Evolutionary conservation across 2,329 filamentous ascomycete genomes (phyloP), one percentile per base, ranked within the genome.

Genomic region (Blastomyces parvus): DNA sequence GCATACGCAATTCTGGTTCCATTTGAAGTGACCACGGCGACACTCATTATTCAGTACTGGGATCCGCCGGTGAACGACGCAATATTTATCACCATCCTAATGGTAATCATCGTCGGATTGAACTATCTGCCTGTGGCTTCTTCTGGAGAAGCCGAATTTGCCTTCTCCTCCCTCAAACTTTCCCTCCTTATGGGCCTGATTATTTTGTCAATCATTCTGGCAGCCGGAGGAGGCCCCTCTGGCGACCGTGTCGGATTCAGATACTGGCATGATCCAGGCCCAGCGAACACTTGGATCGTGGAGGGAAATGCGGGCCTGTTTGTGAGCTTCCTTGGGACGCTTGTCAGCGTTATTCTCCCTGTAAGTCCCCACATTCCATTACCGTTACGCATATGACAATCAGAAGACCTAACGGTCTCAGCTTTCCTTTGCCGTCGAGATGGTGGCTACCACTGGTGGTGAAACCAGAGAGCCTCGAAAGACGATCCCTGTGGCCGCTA

Each of bases 401-500:
- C 46, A 22, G n/a, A n/a, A n/a, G 77, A 72, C 59, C 74, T 81
- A 61, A 78, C 79, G 64, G 78, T 78, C 62, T 78, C 77, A 22
- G 78, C 73, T 59, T 83, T 83, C 68, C 76, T 79, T 9, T 83
- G 81, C 66, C 80, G 80, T 52, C 17, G 79, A 82, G 67, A 76
- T 78, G 69, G 77, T 82, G 19, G 79, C 78, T 33, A 76, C 81
- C 13, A 78, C 79, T 36, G 79, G 78, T 50, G 79, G 78, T 60
- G 80, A 82, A 68, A 77, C 79, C 7, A 75, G 78, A 64, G 77
- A 80, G 63, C 79, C 80, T 14, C 69, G 72, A 50, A 70, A 69
- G 60, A 75, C 75, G 65, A 74, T 76, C 30, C 74, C 74, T 33
- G 74, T 74, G 63, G 79, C 79, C 8, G 76, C 78, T 17, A 70